Conservation (phyloP, 1,139 yeast species). For the Nematodospora anomalae region DNA sequence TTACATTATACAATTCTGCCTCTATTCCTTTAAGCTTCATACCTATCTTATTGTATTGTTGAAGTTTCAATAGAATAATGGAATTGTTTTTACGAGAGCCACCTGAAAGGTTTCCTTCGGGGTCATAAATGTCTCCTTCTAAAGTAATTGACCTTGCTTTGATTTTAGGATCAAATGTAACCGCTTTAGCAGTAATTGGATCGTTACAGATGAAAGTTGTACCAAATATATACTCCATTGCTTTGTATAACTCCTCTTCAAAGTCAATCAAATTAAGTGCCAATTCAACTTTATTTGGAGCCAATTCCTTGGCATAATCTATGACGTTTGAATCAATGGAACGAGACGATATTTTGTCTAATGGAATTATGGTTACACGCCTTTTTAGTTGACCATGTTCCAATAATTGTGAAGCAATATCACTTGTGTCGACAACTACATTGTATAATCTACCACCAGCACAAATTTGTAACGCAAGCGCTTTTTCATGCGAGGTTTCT, state of each 20-base stretch:
- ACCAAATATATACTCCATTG: constrained; percentile 94
- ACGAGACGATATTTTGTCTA: constrained; percentile 76
- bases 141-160: constrained; percentile 85
- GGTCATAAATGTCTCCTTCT: constrained; percentile 94
- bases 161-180: constrained; percentile 83
- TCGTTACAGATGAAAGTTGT: constrained; percentile 81
- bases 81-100: constrained; percentile 73
- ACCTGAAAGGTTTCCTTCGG: constrained; percentile 93
- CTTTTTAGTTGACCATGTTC: constrained; percentile 77
- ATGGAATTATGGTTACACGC: constrained; percentile 88
- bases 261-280: constrained; percentile 81
- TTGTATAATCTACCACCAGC: constrained; percentile 92
- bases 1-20: constrained; percentile 40
- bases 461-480: constrained; percentile 87
- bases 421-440: constrained; percentile 87
- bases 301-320: constrained; percentile 61
- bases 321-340: constrained; percentile 45
- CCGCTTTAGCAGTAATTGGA: constrained; percentile 81
- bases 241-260: constrained; percentile 66
- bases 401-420: constrained; percentile 76
- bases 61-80: constrained; percentile 65
- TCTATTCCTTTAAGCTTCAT: constrained; percentile 39
- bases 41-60: constrained; percentile 59
- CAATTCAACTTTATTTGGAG: constrained; percentile 83
- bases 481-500: constrained; percentile 57